A percentile compares a stretch with the other conserved stretches of the same genome.
Conservation (phyloP, 495 filamentous ascomycete species). For the Penicillium robsamsonii region DNA sequence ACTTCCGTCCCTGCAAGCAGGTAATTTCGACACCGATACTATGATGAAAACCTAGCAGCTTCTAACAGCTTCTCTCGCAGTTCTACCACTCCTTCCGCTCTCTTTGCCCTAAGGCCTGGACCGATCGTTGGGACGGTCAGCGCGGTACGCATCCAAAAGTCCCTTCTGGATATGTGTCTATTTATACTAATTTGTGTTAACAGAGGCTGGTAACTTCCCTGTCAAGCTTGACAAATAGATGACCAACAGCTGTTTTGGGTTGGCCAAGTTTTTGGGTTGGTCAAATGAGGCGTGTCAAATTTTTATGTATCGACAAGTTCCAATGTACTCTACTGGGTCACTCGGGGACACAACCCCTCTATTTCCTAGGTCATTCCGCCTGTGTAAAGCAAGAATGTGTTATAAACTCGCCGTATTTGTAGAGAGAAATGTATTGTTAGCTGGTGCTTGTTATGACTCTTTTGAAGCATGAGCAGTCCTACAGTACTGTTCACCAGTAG, state of each 20-base stretch:
- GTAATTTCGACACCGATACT: conserved; percentile 44
- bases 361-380: conserved; percentile 20
- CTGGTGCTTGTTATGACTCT: background rate
- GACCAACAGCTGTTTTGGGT: conserved; percentile 20
- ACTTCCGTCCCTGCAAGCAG: conserved; percentile 96
- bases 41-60: background rate
- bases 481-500: background rate
- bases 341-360: conserved; percentile 35
- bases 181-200: conserved; percentile 17
- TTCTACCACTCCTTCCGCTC: conserved; percentile 95
- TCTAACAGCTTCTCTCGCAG: conserved; percentile 43
- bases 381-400: conserved; percentile 24
- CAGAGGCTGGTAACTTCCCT: conserved; percentile 92
- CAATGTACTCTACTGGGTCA: conserved; percentile 46
- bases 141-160: conserved; percentile 66
- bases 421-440: conserved; percentile 16
- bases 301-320: conserved; percentile 43
- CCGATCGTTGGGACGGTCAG: conserved; percentile 94
- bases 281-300: conserved; percentile 25
- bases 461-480: background rate
- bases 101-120: conserved; percentile 94
- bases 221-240: conserved; percentile 48
- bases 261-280: conserved; percentile 27
- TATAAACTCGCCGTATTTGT: conserved; percentile 37
- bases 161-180: conserved; percentile 7